Evolutionary conservation across 106 monocot genomes (phyloP), one percentile per base, ranked within the genome.

Genomic region (Allium cepa): DNA sequence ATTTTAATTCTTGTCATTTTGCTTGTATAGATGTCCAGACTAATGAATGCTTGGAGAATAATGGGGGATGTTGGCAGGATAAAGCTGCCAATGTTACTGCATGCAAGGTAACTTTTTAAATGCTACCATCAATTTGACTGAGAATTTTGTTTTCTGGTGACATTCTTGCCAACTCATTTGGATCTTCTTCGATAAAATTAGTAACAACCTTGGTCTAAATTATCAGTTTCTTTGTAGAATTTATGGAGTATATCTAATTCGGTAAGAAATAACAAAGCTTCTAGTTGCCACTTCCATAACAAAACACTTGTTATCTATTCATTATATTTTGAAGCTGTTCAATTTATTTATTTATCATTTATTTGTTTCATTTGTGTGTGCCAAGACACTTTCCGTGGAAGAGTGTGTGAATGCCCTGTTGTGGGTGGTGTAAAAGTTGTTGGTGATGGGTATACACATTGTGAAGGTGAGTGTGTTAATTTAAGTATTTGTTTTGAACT

Each of bases 331-430:
- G 5, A 36, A 36, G 36, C 36, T 36, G 36, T 36, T 5, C 36
- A 1, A 36, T 36, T 36, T 36, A 4, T 36, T 36, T 4, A 4
- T 36, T 36, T 36, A 36, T 36, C 22, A 1, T 22, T 22, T 22
- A 22, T 36, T 36, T 15, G 11, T 16, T 56, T 18, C 15, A 63
- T 64, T 50, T 13, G 75, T 36, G 71, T 81, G 27, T 36, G 36
- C 36, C 22, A 93, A 88, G 92, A 90, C 64, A 89, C 93, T 45
- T 93, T 93, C 49, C 83, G 93, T 62, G 89, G 90, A 67, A 84
- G 86, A 81, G 73, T 93, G 36, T 93, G 92, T 77, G 88, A 88
- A 56, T 93, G 92, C 63, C 92, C 92, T 50, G 59, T 82, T 74
- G 82, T 85, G 26, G 63, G 78, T 45, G 88, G 92, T 70, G 88